These are phyloP conservation scores for Aspergillus mulundensis DNA, from an alignment of 495 filamentous ascomycete genomes.

Conservation along the genomic window DNA sequence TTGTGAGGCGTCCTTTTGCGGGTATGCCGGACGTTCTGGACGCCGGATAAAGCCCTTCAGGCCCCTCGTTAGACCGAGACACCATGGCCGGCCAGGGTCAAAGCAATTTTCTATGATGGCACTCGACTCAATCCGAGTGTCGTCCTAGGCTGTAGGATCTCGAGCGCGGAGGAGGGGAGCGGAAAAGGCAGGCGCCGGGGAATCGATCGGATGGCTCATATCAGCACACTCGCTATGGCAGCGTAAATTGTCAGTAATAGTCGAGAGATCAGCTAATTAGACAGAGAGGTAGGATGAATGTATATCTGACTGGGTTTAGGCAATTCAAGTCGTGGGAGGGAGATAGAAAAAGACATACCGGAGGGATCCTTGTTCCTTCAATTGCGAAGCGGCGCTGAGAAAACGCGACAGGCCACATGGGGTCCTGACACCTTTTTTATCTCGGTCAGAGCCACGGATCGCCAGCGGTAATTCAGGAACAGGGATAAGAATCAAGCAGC, in stretches of 20 bases:
- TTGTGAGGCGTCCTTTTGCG: slow-evolving; percentile 38
- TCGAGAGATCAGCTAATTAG: background rate
- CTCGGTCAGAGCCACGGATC: background rate
- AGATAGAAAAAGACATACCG: slow-evolving; percentile 23
- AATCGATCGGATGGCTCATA: slow-evolving; percentile 35
- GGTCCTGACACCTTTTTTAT: background rate
- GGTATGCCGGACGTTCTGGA: slow-evolving; percentile 38
- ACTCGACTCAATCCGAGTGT: background rate
- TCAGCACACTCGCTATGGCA: slow-evolving; percentile 26
- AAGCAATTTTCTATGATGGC: background rate
- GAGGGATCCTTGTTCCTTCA: slow-evolving; percentile 29
- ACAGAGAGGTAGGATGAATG: background rate
- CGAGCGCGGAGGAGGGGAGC: slow-evolving; percentile 24
- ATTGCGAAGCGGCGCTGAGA: slow-evolving; percentile 23
- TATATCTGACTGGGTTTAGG: background rate
- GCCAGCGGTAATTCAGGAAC: background rate
- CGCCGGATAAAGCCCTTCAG: slow-evolving; percentile 35
- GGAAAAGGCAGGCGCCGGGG: slow-evolving; percentile 37
- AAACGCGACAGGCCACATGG: slow-evolving; percentile 22
- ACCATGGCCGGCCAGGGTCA: slow-evolving; percentile 30
- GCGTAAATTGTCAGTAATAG: slow-evolving; percentile 13
- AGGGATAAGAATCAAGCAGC: slow-evolving; percentile 1
- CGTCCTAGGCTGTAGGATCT: slow-evolving; percentile 22
- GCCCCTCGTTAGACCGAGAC: slow-evolving; percentile 36
- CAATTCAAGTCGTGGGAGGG: background rate